Conservation (phyloP, 805 yeast genomes). For the Saccharomyces eubayanus region DNA sequence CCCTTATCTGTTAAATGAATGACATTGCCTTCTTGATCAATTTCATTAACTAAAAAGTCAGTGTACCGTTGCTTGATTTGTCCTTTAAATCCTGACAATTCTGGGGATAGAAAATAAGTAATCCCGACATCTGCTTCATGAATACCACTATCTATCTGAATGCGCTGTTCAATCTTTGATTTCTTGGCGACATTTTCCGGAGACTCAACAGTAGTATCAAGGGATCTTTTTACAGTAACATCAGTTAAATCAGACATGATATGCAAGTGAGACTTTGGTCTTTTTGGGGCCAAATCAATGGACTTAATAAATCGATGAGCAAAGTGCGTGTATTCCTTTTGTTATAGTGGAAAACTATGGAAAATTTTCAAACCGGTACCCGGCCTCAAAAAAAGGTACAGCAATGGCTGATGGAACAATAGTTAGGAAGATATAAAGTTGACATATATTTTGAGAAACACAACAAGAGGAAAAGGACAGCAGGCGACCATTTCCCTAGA, state of each 20-base stretch:
- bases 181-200: conserved; percentile 7
- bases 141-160: conserved; percentile 33
- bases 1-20: conserved; percentile 74
- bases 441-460: not conserved
- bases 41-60: conserved; percentile 90
- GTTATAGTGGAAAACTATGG: not conserved
- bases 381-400: not conserved
- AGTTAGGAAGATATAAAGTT: not conserved
- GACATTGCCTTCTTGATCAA: conserved; percentile 58
- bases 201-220: conserved; percentile 4
- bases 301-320: not conserved
- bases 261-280: not conserved
- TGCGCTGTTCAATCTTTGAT: conserved; percentile 5
- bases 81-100: conserved; percentile 62
- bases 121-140: conserved; percentile 84
- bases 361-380: not conserved
- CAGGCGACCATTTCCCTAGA: not conserved
- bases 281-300: not conserved
- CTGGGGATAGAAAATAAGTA: conserved; percentile 51
- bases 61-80: conserved; percentile 81
- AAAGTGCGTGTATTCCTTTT: not conserved
- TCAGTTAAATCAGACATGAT: conserved; percentile 3
- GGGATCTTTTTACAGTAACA: conserved; percentile 10
- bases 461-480: not conserved
- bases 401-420: not conserved